Base-by-base conservation (phyloP, 1,139 yeast species). In the Magnusiomyces ingens region DNA sequence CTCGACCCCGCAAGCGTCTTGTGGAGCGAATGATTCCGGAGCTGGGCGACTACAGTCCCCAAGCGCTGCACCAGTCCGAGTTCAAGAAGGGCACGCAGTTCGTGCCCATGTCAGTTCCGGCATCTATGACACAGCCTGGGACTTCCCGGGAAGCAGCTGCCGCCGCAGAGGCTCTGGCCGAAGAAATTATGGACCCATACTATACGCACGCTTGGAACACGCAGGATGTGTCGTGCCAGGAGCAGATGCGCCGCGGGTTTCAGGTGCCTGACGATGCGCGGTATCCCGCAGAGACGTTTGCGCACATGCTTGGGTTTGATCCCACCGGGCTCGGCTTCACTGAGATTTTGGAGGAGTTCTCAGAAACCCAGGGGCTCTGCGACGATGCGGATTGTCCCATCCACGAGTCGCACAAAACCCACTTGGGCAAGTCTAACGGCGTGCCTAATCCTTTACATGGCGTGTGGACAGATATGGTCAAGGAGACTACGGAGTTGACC, bases 1-100 rank as follows among this genome's bases (percentile, higher is more conserved):
- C 38, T 3, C 13, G 41, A 18, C 48, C 48, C 10, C 40, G 48
- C 4, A 18, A 18, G 6, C 21, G 48, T 12, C 48, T 45, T 3
- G 41, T 45, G 35, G 48, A 45, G 17, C 38, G 41, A 45, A n/a
- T 45, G 12, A 45, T 45, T n/a, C 48, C 48, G 4, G 48, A 45
- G 18, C 17, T 45, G 2, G 48, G 48, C 17, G 49, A 46, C 19
- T 40, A 40, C n/a, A 40, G 21, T 11, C 12, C 43, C 2, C 10
- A 18, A 40, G 18, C 22, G 19, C 10, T 12, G 2, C 19, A 40
- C 21, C 12, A 15, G 18, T 3, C 19, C 2, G 43, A 40, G 21
- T 13, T 3, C 21, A 18, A 40, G 21, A 15, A 13, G 10, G 43
- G 43, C n/a, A 17, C 21, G 10, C 18, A 40, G 21, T 17, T 21